These are phyloP conservation scores for Penicillium macrosclerotiorum DNA, from an alignment of 495 filamentous ascomycete species.

Conservation along the genomic window DNA sequence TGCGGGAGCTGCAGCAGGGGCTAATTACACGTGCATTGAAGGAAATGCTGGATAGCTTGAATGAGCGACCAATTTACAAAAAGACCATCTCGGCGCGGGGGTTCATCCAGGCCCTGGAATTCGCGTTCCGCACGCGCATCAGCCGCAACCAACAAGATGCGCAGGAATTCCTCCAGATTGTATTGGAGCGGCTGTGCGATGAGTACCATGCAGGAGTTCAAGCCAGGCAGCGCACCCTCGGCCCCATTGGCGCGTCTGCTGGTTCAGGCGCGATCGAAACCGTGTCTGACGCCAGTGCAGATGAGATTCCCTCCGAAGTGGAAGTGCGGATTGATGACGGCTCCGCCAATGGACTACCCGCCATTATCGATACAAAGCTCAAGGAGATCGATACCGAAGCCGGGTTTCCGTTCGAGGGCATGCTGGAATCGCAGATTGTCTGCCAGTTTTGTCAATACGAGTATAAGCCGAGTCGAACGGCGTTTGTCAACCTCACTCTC, in stretches of 20 bases:
- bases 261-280: constrained; percentile 13
- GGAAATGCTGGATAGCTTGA: constrained; percentile 86
- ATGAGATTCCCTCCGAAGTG: constrained; percentile 29
- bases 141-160: constrained; percentile 96
- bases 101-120: constrained; percentile 79
- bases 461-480: constrained; percentile 75
- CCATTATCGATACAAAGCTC: constrained; percentile 44
- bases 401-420: constrained; percentile 83
- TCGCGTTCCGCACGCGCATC: constrained; percentile 82
- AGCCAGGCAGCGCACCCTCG: constrained; percentile 53
- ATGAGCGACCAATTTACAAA: constrained; percentile 88
- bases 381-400: constrained; percentile 56
- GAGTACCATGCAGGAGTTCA: constrained; percentile 84
- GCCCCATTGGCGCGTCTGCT: constrained; percentile 16
- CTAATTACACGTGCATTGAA: constrained; percentile 87
- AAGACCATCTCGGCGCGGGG: constrained; percentile 85
- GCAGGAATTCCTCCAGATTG: constrained; percentile 95
- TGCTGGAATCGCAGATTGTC: constrained; percentile 86
- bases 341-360: constrained; percentile 36
- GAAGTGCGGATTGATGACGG: constrained; percentile 46
- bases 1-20: constrained; percentile 73
- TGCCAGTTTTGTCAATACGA: constrained; percentile 87
- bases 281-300: constrained; percentile 11
- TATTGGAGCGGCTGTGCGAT: constrained; percentile 86
- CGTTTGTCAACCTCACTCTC: constrained; percentile 89